Percentiles rank a stretch among this genome's conserved stretches.
phyloP scores from a whole-genome alignment of 1,139 yeast genomes.

The Suhomyces coccinellae region DNA sequence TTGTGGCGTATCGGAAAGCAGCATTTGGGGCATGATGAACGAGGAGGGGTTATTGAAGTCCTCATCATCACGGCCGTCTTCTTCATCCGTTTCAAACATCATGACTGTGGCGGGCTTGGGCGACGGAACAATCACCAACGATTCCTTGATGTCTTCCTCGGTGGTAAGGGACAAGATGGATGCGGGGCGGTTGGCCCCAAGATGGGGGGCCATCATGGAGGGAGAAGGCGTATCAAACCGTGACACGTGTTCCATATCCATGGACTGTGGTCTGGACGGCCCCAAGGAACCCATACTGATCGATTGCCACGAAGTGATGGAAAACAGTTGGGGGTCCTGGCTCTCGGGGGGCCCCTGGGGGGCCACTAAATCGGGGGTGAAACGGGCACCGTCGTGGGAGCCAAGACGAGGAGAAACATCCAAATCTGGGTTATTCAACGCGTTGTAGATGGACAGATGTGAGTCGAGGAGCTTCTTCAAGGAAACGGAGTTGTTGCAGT shows the following conservation, averaged over 20 bases:
- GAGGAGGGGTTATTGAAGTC: slow-evolving; percentile 21
- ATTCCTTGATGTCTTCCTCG: slow-evolving; percentile 27
- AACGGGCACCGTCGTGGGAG: slow-evolving; percentile 5
- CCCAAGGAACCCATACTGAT: slow-evolving; percentile 14
- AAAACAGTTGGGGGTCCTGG: slow-evolving; percentile 16
- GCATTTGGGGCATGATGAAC: slow-evolving; percentile 43
- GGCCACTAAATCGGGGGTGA: slow-evolving; percentile 13
- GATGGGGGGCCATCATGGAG: neutral
- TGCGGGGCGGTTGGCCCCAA: slow-evolving; percentile 15
- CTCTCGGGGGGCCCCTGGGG: no score
- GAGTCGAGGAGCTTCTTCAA: slow-evolving; percentile 30
- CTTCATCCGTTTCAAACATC: slow-evolving; percentile 48
- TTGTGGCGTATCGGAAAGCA: slow-evolving; percentile 11
- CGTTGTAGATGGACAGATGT: slow-evolving; percentile 43
- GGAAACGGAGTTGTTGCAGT: neutral
- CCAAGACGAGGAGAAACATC: slow-evolving; percentile 24
- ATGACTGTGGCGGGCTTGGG: slow-evolving; percentile 24
- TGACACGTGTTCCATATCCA: neutral
- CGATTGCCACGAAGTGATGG: slow-evolving; percentile 24
- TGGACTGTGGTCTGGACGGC: slow-evolving; percentile 2
- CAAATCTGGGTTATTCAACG: slow-evolving; percentile 44
- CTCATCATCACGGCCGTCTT: slow-evolving; percentile 32
- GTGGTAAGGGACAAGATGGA: slow-evolving; percentile 28
- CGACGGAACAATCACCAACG: slow-evolving; percentile 19
- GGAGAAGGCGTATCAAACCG: slow-evolving; percentile 3